Evolutionary conservation across 306 rosid species (phyloP), one percentile per base, ranked within the genome.

Genomic region (Pueraria montana): DNA sequence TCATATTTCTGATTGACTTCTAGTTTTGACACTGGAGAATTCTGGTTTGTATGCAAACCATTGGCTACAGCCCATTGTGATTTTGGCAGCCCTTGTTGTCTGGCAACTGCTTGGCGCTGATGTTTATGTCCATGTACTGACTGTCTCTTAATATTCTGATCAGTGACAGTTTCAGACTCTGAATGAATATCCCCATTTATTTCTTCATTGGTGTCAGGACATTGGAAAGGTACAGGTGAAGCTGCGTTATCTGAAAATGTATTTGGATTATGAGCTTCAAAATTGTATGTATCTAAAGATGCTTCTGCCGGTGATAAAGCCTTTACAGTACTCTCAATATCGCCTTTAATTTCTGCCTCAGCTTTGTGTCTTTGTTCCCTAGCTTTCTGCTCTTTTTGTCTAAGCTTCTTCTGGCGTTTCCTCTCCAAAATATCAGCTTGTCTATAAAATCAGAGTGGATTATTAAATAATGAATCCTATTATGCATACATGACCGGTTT

Each of bases 331-430:
- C 76, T 80, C 49, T 72, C 85, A 61, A 81, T 46, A 59, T 78
- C 63, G 63, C 76, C 91, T 40, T 80, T 78, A 82, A 56, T 62
- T 76, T 85, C 89, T 26, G 36, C 80, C 77, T 78, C 85, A 27
- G 74, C 84, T 53, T 42, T 90, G 27, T 56, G 64, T 34, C 80
- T 78, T 79, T 80, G 91, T 72, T 88, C 97, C 83, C 86, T 91
- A 24, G 87, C 89, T 86, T 79, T 90, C 34, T 89, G 93, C 69
- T 91, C 95, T 87, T 91, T 94, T 72, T 90, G 97, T 83, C 97
- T 88, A 46, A 91, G 90, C 85, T 91, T 95, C 81, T 90, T 93
- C 90, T 85, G 93, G 77, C 93, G 91, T 82, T 86, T 93, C 89
- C 86, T 89, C 89, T 86, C 91, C 91, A 89, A 84, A 80, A 91